A percentile compares a stretch with the other conserved stretches of the same genome.
Conservation (phyloP, 495 filamentous ascomycete genomes). For the Aspergillus egyptiacus region DNA sequence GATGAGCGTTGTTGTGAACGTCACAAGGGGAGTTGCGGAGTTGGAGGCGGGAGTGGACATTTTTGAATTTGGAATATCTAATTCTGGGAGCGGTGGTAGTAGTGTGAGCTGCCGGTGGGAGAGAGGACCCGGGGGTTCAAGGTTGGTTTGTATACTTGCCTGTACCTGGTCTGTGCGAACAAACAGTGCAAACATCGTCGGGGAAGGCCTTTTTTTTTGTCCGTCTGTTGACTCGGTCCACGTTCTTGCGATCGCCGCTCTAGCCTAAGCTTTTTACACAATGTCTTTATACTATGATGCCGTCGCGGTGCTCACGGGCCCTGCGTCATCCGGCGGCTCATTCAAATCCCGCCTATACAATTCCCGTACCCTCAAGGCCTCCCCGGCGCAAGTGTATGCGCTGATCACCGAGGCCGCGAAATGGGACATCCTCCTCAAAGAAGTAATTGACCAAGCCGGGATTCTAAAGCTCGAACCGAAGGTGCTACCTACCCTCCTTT, state of each 20-base stretch:
- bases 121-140: too few relatives aligned
- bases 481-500: slow-evolving; percentile 43
- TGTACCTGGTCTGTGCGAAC: too few relatives aligned
- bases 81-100: too few relatives aligned
- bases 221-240: too few relatives aligned
- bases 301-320: slow-evolving; percentile 60
- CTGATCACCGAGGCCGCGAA: slow-evolving; percentile 78
- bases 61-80: neutral
- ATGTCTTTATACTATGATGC: slow-evolving; percentile 98
- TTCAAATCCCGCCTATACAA: slow-evolving; percentile 75
- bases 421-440: slow-evolving; percentile 80
- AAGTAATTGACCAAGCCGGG: slow-evolving; percentile 72
- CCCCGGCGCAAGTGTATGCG: slow-evolving; percentile 78
- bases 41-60: neutral
- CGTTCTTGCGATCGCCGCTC: too few relatives aligned
- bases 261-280: too few relatives aligned
- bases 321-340: slow-evolving; percentile 59
- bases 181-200: slow-evolving; percentile 28
- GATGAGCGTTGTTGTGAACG: slow-evolving; percentile 19
- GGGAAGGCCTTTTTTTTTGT: slow-evolving; percentile 15
- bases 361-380: slow-evolving; percentile 60
- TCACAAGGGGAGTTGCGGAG: neutral
- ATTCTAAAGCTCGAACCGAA: slow-evolving; percentile 72
- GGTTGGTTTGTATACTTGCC: too few relatives aligned
- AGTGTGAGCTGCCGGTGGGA: too few relatives aligned